Evolutionary conservation across 2,329 filamentous ascomycete species (phyloP), one percentile per base, ranked within the genome.

Genomic region (Cladosporium sp.): DNA sequence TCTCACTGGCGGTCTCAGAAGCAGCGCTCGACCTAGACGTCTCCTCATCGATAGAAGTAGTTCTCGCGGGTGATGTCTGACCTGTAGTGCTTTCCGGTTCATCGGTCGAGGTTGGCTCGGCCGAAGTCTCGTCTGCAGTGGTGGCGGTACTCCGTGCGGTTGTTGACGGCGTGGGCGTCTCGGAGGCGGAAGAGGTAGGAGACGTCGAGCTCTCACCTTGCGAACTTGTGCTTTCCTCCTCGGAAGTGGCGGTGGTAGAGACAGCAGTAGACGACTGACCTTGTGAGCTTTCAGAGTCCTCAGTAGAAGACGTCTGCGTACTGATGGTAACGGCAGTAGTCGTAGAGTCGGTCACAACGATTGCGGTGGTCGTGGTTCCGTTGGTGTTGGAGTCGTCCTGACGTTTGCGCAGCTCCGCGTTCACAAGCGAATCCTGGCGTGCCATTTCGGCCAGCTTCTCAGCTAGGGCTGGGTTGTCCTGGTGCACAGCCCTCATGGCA

Each of bases 371-470:
- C 5, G 71, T 72, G 5, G 68, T 72, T 4, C 69, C 73, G n/a
- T 68, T 70, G 26, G 72, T 69, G 12, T 63, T 66, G 44, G 70
- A 67, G 49, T 58, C 59, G 67, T 69, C 64, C 71, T 83, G 81
- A 65, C 80, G 73, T 72, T 78, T 81, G 67, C 74, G 75, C 56
- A 83, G 71, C 62, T 82, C 79, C 61, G 78, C 72, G 65, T 74
- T 74, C n/a, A 71, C 67, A 28, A 69, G 68, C 14, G 69, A 72
- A 62, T 76, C 73, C 52, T 73, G 72, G 77, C 86, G 88, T 44
- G 86, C 89, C 65, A 92, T 78, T 65, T 87, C 85, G 64, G 89
- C 82, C 68, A 91, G 80, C 66, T 85, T 85, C 11, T 83, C 86
- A 21, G 88, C 88, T 44, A 91, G 80, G 44, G 84, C 81, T 26